Conservation (phyloP, 163 green algal genomes). For the Volvox carteri region DNA sequence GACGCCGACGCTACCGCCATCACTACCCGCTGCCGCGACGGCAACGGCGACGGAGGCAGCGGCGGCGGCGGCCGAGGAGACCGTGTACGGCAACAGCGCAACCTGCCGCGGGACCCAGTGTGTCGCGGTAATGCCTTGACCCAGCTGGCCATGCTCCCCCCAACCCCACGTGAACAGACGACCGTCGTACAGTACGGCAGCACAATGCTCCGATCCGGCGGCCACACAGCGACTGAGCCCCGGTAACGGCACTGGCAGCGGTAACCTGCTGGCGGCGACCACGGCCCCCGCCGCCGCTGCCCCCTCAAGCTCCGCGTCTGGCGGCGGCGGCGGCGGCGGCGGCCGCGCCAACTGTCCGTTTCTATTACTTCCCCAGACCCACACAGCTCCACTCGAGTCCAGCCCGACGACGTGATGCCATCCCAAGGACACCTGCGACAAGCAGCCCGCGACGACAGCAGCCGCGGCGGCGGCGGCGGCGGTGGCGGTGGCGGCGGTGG, state of each 20-base stretch:
- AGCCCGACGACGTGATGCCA: conserved; percentile 10
- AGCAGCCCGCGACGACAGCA: background rate
- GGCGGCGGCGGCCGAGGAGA: background rate
- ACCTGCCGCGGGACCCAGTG: background rate
- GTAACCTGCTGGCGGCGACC: background rate
- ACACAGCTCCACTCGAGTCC: background rate
- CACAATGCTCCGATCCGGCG: conserved; percentile 26
- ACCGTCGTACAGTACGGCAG: background rate
- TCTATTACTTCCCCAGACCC: conserved; percentile 10
- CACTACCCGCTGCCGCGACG: background rate
- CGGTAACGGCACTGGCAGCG: background rate
- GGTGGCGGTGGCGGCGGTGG: background rate
- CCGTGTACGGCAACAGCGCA: background rate
- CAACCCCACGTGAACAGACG: conserved; percentile 14
- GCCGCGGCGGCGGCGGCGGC: background rate
- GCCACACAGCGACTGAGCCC: background rate
- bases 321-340: background rate
- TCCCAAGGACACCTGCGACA: background rate
- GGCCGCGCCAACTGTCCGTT: conserved; percentile 33
- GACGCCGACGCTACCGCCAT: background rate
- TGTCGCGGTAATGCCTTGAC: background rate
- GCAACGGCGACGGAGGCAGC: background rate
- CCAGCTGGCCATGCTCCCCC: conserved; percentile 6
- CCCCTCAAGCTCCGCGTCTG: background rate
- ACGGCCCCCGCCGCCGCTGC: background rate